Conservation (phyloP, 1,284 basidiomycete species). For the Pseudozyma pruni region DNA sequence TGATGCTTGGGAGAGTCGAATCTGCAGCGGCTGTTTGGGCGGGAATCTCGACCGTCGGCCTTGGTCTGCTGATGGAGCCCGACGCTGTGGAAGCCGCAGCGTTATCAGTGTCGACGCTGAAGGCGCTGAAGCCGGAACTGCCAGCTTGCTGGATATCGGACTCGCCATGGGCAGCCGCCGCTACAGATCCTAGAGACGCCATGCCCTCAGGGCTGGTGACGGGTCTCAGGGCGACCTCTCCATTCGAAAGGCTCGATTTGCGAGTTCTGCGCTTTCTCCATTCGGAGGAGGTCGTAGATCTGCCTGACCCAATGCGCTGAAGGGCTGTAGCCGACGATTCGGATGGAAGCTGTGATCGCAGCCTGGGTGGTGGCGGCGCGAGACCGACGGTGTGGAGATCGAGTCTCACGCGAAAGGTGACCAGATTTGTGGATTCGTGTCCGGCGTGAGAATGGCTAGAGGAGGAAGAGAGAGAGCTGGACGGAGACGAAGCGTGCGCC, state of each 20-base stretch:
- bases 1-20: slow-evolving; percentile 25
- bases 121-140: slow-evolving; percentile 13
- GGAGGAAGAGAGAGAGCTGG: slow-evolving; percentile 13
- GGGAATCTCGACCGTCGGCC: slow-evolving; percentile 7
- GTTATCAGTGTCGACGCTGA: slow-evolving; percentile 10
- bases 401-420: slow-evolving; percentile 53
- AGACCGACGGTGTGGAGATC: slow-evolving; percentile 57
- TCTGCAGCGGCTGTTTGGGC: slow-evolving; percentile 12
- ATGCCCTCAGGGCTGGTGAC: slow-evolving; percentile 30
- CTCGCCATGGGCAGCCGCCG: slow-evolving; percentile 15
- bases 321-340: slow-evolving; percentile 10
- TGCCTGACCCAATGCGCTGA: slow-evolving; percentile 27
- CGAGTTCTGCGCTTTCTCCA: slow-evolving; percentile 27
- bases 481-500: slow-evolving; percentile 6
- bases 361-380: slow-evolving; percentile 44
- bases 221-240: slow-evolving; percentile 14
- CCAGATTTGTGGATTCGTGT: slow-evolving; percentile 8
- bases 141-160: slow-evolving; percentile 12
- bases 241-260: slow-evolving; percentile 25
- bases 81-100: too few species aligned
- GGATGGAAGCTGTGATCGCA: slow-evolving; percentile 16
- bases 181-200: slow-evolving; percentile 22
- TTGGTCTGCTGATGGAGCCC: slow-evolving; percentile 1
- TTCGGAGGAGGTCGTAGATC: slow-evolving; percentile 26
- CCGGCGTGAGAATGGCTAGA: slow-evolving; percentile 20